These are phyloP conservation scores for Caryopteris hybrid DNA, from an alignment of 305 asterid genomes.

Conservation along the genomic window DNA sequence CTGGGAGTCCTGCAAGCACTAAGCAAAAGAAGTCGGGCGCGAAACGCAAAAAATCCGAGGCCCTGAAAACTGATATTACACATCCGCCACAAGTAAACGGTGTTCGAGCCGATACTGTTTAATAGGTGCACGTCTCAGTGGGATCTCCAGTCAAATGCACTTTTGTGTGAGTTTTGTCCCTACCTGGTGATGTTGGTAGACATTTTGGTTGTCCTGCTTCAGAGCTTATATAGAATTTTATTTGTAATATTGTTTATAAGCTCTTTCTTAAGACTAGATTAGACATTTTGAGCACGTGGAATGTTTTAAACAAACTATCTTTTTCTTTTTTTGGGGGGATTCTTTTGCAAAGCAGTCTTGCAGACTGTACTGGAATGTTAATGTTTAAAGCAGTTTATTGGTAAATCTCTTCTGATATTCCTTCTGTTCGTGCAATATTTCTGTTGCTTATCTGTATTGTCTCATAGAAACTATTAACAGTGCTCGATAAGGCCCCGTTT, in stretches of 20 bases:
- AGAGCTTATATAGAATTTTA: neutral
- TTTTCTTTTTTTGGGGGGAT: conserved; percentile 5
- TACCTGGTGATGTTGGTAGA: conserved; percentile 11
- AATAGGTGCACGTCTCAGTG: conserved; percentile 6
- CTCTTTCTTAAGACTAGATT: conserved; percentile 16
- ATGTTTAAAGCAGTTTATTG: neutral
- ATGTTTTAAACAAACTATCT: conserved; percentile 2
- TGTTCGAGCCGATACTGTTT: conserved; percentile 18
- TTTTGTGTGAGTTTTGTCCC: neutral
- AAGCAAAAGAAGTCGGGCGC: conserved; percentile 38
- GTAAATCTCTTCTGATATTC: neutral
- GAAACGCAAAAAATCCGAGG: conserved; percentile 32
- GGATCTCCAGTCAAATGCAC: conserved; percentile 10
- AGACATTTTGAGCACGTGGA: conserved; percentile 4
- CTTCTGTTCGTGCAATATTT: neutral
- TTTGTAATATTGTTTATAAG: neutral
- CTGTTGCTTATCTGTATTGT: neutral
- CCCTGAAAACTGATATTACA: conserved; percentile 22
- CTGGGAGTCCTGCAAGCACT: conserved; percentile 31
- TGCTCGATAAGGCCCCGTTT: too few species aligned
- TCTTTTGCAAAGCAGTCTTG: conserved; percentile 3
- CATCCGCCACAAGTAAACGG: conserved; percentile 34
- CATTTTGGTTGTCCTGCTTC: conserved; percentile 11
- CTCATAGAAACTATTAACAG: too few species aligned
- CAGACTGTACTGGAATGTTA: neutral